A percentile compares a stretch with the other conserved stretches of the same genome.
phyloP scores from a whole-genome alignment of 441 rosid genomes.

The Corymbia citriodora region DNA sequence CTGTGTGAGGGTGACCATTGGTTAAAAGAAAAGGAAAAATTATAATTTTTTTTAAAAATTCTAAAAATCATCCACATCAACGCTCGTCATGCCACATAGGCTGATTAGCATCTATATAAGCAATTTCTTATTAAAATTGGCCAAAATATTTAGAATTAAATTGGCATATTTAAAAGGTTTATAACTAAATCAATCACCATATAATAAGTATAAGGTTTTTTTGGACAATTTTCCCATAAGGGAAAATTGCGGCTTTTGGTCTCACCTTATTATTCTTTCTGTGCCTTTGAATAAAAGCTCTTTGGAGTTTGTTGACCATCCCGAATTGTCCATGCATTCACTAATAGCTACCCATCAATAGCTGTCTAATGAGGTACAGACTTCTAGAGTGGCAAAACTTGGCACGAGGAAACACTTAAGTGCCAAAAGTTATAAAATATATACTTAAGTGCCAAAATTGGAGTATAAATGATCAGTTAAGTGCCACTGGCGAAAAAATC shows the following conservation, averaged over 20 bases:
- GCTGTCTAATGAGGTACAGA: not conserved
- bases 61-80: not conserved
- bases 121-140: not conserved
- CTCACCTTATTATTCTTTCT: not conserved
- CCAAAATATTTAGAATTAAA: not conserved
- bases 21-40: not conserved
- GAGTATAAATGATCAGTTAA: too few relatives aligned
- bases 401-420: too few relatives aligned
- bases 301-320: not conserved
- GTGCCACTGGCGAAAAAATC: too few relatives aligned
- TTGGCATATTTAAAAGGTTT: not conserved
- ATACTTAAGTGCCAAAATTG: too few relatives aligned
- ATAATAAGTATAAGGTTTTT: not conserved
- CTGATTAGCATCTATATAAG: not conserved
- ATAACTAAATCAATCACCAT: not conserved
- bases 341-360: not conserved
- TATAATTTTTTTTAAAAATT: not conserved
- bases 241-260: not conserved
- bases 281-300: not conserved
- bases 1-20: not conserved
- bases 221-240: not conserved
- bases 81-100: not conserved
- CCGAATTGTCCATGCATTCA: not conserved
- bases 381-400: too few relatives aligned
- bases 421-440: too few relatives aligned